Evolutionary conservation across 1,284 basidiomycete genomes (phyloP), one percentile per base, ranked within the genome.

Genomic region (Crucibulum cyathiforme): DNA sequence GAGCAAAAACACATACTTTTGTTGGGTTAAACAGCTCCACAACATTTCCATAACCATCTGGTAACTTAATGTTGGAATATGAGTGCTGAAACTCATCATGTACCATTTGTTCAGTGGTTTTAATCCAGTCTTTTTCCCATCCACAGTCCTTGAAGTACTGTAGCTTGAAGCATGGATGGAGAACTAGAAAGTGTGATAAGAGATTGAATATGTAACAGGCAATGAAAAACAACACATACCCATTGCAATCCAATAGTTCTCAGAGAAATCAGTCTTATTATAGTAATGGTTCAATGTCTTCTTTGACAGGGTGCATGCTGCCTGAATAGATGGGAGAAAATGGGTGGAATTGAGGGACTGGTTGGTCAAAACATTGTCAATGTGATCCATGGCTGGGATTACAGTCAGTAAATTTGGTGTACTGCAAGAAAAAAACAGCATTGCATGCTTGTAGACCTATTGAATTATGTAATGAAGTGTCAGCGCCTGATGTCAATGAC

Each of bases 211-310:
- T 35, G 17, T 51, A 54, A 57, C n/a, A 49, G 36, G 39, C 49
- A n/a, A 53, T 19, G 31, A 47, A 38, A 12, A 7, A 41, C 7
- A 7, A 9, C 17, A 65, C 60, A 12, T 54, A 67, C 67, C 47
- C 66, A 71, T 71, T 13, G 62, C 66, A 60, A 70, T 67, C 3
- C 60, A 43, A 56, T 63, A 65, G n/a, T 61, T 58, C 39, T 63
- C 48, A 4, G 66, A 71, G 13, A 64, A 48, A 57, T 77, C 67
- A 0, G 67, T 77, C 2, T 65, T 48, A 3, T 50, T 37, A 53
- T 76, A 74, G 56, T 76, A 73, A 31, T 61, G 49, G 57, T 75
- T 69, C 2, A 77, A 57, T 1, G 69, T 69, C 7, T 60, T 62
- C 39, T 66, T 69, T 6, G 65, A 67, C 31, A 69, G 58, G 0